Evolutionary conservation across 2,329 filamentous ascomycete genomes (phyloP).

Genomic region (Penicillium sp.): DNA sequence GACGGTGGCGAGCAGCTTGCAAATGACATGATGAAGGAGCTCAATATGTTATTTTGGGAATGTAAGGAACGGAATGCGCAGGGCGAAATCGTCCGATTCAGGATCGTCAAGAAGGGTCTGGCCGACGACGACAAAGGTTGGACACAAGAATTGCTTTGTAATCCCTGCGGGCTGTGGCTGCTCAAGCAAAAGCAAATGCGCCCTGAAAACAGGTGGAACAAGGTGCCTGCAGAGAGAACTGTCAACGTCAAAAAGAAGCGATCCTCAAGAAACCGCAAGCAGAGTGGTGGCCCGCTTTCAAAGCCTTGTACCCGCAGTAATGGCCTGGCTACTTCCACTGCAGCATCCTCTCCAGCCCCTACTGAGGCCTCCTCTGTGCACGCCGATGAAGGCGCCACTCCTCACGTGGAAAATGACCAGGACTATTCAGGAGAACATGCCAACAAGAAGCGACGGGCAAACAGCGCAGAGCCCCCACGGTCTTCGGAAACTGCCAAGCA

Average conservation of each 20-base stretch:
- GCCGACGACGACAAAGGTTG: conserved; percentile 64
- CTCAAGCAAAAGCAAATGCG: conserved; percentile 81
- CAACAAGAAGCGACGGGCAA: conserved; percentile 43
- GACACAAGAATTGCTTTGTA: conserved; percentile 74
- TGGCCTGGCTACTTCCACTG: conserved; percentile 25
- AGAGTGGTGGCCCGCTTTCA: conserved; percentile 30
- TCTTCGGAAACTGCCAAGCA: conserved; percentile 31
- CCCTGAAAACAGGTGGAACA: conserved; percentile 77
- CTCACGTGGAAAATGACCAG: conserved; percentile 29
- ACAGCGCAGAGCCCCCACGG: conserved; percentile 44
- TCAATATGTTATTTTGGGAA: conserved; percentile 69
- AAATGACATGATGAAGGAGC: conserved; percentile 67
- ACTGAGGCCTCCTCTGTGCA: conserved; percentile 37
- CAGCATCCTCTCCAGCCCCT: conserved; percentile 38
- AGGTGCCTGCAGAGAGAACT: conserved; percentile 33
- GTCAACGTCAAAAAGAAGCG: conserved; percentile 39
- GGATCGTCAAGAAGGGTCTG: conserved; percentile 68
- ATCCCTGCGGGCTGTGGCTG: conserved; percentile 94
- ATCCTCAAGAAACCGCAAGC: conserved; percentile 31
- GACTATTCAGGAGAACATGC: conserved; percentile 33
- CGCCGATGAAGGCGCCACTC: conserved; percentile 34
- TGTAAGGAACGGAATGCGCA: conserved; percentile 59
- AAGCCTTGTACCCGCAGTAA: conserved; percentile 30
- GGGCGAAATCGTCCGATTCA: conserved; percentile 61
- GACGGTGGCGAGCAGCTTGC: conserved; percentile 64